A percentile compares a stretch with the other conserved stretches of the same genome.
These are phyloP conservation scores for Aureobasidium subglaciale DNA, from an alignment of 2,329 filamentous ascomycete genomes.

Conservation along the genomic window DNA sequence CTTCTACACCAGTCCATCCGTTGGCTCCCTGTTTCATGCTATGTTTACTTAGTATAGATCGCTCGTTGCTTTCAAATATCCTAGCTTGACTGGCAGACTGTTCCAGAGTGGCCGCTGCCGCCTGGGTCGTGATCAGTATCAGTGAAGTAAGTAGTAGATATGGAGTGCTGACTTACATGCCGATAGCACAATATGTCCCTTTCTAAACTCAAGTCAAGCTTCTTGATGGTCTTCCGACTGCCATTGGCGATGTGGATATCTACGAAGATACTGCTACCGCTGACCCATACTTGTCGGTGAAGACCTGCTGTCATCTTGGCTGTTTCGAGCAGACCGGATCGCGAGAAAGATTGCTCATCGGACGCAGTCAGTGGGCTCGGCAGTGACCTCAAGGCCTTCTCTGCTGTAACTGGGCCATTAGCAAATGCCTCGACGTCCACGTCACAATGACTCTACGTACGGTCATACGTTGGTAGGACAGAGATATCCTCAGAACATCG, in stretches of 20 bases:
- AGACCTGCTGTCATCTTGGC: slow-evolving; percentile 46
- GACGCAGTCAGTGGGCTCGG: slow-evolving; percentile 45
- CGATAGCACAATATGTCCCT: slow-evolving; percentile 45
- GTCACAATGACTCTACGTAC: slow-evolving; percentile 26
- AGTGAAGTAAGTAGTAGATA: neutral
- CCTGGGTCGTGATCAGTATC: slow-evolving; percentile 27
- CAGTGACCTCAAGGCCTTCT: slow-evolving; percentile 48
- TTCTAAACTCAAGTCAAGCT: slow-evolving; percentile 46
- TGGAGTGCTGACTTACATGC: slow-evolving; percentile 31
- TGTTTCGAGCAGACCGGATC: slow-evolving; percentile 35
- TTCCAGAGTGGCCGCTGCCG: slow-evolving; percentile 42
- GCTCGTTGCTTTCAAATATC: slow-evolving; percentile 47
- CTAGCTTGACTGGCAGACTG: slow-evolving; percentile 45
- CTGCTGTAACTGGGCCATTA: slow-evolving; percentile 30
- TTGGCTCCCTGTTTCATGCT: slow-evolving; percentile 36
- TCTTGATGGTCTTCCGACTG: slow-evolving; percentile 43
- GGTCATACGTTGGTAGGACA: slow-evolving; percentile 49
- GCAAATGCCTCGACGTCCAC: neutral
- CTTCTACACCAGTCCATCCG: slow-evolving; percentile 42
- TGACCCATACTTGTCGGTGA: slow-evolving; percentile 53
- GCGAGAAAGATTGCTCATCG: slow-evolving; percentile 39
- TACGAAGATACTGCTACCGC: slow-evolving; percentile 48
- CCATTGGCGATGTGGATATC: slow-evolving; percentile 47
- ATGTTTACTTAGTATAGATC: slow-evolving; percentile 38
- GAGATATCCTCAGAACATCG: slow-evolving; percentile 44